Percentiles rank a stretch among this genome's conserved stretches.
Evolutionary conservation across 2,329 filamentous ascomycete species (phyloP).

Genomic region (Fusarium praegraminearum): DNA sequence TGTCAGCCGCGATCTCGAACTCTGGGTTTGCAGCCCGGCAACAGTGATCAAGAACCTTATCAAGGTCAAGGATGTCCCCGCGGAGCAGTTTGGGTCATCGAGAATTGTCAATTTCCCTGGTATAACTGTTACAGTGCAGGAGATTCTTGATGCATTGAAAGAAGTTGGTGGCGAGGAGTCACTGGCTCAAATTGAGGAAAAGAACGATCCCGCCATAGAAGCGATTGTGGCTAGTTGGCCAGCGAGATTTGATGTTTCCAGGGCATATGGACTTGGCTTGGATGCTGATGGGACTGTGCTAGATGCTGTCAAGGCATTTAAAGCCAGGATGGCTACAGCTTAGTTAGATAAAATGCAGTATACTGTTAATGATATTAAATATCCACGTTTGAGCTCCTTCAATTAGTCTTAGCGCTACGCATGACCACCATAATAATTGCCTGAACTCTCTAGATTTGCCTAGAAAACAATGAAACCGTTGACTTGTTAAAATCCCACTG

Average conservation of each 20-base stretch:
- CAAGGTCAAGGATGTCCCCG: slow-evolving; percentile 56
- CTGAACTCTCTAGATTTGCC: too few species aligned
- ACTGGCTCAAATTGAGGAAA: slow-evolving; percentile 58
- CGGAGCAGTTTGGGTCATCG: slow-evolving; percentile 52
- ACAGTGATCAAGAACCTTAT: slow-evolving; percentile 63
- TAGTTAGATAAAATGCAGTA: background rate
- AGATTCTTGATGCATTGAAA: slow-evolving; percentile 64
- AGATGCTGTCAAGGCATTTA: slow-evolving; percentile 49
- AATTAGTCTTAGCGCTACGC: too few species aligned
- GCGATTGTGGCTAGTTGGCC: slow-evolving; percentile 67
- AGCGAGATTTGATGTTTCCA: slow-evolving; percentile 60
- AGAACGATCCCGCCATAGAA: slow-evolving; percentile 60
- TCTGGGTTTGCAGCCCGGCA: slow-evolving; percentile 65
- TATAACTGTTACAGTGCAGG: slow-evolving; percentile 62
- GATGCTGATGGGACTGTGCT: slow-evolving; percentile 56
- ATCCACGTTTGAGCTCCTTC: too few species aligned
- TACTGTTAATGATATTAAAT: too few species aligned
- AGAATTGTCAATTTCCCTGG: slow-evolving; percentile 65
- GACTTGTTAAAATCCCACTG: too few species aligned
- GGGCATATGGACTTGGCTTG: slow-evolving; percentile 66
- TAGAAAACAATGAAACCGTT: too few species aligned
- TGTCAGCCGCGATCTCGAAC: slow-evolving; percentile 58
- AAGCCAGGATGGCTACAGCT: background rate
- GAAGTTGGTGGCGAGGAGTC: slow-evolving; percentile 61
- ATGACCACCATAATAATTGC: too few species aligned